Base-by-base conservation (phyloP, 306 rosid genomes). In the Benincasa hispida region DNA sequence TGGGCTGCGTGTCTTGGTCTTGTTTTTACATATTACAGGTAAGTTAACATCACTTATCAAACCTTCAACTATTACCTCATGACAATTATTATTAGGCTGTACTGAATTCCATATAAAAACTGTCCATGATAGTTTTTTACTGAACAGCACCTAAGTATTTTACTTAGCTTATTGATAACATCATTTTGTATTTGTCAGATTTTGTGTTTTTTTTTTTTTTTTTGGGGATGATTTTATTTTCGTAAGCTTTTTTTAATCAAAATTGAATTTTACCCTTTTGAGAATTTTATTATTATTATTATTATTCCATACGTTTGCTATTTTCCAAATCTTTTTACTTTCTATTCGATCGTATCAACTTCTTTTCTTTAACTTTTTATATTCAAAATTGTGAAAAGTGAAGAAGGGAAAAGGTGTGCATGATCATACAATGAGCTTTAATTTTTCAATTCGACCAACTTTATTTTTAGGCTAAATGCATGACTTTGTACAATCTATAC, bases 1-100 rank as follows among this genome's bases (percentile, higher is more conserved):
- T 91, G 2, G 97, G 86, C 24, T 89, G 97, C 19, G 87, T 84
- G 8, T 90, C 92, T 19, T 93, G 89, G 86, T 84, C 97, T 6
- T 67, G 83, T 14, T 91, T 91, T 79, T 88, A 87, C 83, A 81
- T 91, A 0, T 80, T 90, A 62, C 97, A 90, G 10, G 88, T 87
- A 80, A 39, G 79, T 14, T 25, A 30, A 0, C 5, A 59, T 59
- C n/a, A 28, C 55, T 32, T 56, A 3, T 0, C 5, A 1, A 22
- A 14, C 6, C 47, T 45, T 19, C 8, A 56, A 24, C n/a, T 42
- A 32, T 34, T 34, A n/a, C n/a, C n/a, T n/a, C n/a, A n/a, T n/a
- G n/a, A n/a, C n/a, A n/a, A n/a, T n/a, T n/a, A n/a, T n/a, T n/a
- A n/a, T n/a, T n/a, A n/a, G n/a, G n/a, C n/a, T n/a, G n/a, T n/a